Evolutionary conservation across 257 asterid species (phyloP), one percentile per base, ranked within the genome.

Genomic region (Solanum tarijense): DNA sequence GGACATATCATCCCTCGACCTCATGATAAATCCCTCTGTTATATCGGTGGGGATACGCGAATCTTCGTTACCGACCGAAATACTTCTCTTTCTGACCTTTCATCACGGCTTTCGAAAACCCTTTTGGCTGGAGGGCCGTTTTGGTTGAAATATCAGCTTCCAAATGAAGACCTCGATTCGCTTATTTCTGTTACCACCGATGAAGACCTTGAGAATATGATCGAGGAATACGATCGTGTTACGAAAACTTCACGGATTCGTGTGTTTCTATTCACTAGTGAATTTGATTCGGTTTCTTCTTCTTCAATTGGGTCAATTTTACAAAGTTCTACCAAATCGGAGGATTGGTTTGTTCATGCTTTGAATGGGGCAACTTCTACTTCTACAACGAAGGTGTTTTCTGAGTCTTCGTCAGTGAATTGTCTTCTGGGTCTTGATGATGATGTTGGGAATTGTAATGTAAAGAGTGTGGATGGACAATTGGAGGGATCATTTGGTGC

Each of bases 1-100:
- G 99, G 99, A 5, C 98, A 96, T 90, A 97, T 97, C 87, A 91
- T 97, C 86, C 99, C 99, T 68, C 98, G 99, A 23, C 99, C 99
- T 10, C 98, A 95, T 90, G 98, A 97, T 73, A 97, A 96, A 91
- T 89, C 94, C 6, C 95, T 96, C 8, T 96, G 95, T 88, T 97
- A 97, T 92, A 89, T 95, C 89, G 99, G 99, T 71, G 99, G 99
- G 4, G 98, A 96, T 88, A 97, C 99, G 14, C 96, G 98, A 5
- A 97, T 97, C 88, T 89, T 97, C 91, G 98, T 95, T 32, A 89
- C 92, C 87, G 98, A 97, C 86, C 96, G 99, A 20, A 89, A 88
- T 7, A 90, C 92, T 10, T 86, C 98, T 27, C 93, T 95, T 6
- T 84, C 94, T 34, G 98, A 94, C 91, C 94, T 97, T 89, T 91